These are phyloP conservation scores for Mytilinidion resinicola DNA, from an alignment of 495 filamentous ascomycete genomes.

Conservation along the genomic window DNA sequence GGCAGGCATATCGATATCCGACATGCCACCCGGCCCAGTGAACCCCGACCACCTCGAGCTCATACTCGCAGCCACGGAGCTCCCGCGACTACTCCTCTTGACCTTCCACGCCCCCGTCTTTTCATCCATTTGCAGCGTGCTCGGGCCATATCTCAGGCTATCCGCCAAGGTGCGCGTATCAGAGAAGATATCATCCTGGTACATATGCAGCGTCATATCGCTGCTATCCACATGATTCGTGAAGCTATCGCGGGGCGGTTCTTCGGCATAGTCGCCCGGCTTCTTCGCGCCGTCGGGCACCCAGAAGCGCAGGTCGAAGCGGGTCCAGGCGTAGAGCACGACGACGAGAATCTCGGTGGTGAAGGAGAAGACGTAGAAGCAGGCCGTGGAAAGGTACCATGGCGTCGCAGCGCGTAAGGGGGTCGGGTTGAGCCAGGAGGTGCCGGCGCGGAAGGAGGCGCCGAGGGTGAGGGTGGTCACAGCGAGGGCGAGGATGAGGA, in stretches of 20 bases:
- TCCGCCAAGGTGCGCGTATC: background rate
- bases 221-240: background rate
- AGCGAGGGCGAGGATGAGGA: conserved; percentile 21
- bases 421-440: conserved; percentile 18
- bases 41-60: no score
- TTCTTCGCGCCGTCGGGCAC: conserved; percentile 46
- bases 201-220: background rate
- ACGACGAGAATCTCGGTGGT: conserved; percentile 65
- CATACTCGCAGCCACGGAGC: background rate
- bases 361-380: conserved; percentile 72
- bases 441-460: conserved; percentile 23
- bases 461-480: conserved; percentile 24
- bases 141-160: background rate
- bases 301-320: conserved; percentile 69
- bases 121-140: background rate
- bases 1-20: no score
- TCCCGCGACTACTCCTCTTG: background rate
- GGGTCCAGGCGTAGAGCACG: conserved; percentile 51
- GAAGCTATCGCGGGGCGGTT: background rate
- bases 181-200: background rate
- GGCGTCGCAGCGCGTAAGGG: conserved; percentile 18
- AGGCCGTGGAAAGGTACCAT: conserved; percentile 32
- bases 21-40: no score
- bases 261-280: conserved; percentile 8
- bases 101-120: background rate